These are phyloP conservation scores for Chrysanthemum makinoi DNA, from an alignment of 129 eudicot species.

Conservation along the genomic window DNA sequence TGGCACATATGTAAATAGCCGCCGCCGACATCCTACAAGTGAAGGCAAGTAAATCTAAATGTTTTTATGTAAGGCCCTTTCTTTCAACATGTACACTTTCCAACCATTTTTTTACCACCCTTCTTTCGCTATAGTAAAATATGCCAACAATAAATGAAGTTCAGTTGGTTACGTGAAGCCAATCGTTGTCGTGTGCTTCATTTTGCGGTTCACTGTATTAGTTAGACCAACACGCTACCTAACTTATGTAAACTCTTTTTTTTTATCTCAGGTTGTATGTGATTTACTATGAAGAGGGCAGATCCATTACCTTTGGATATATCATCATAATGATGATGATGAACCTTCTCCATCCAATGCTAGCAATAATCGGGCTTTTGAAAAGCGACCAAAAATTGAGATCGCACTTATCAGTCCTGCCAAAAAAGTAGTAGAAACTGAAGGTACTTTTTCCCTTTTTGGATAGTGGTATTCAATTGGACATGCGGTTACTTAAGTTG, in stretches of 20 bases:
- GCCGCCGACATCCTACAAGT: no score
- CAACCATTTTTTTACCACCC: no score
- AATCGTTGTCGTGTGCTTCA: no score
- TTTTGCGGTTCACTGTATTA: no score
- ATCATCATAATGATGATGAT: conserved; percentile 45
- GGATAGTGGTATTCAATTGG: not conserved
- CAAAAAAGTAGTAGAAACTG: conserved; percentile 27
- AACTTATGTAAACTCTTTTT: not conserved
- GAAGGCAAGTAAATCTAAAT: no score
- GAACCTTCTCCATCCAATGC: conserved; percentile 50
- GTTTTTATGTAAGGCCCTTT: no score
- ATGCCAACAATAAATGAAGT: no score
- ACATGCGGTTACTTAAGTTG: not conserved
- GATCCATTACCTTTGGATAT: conserved; percentile 42
- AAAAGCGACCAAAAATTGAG: conserved; percentile 29
- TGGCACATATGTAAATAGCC: no score
- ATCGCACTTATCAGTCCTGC: conserved; percentile 32
- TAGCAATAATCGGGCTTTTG: conserved; percentile 18
- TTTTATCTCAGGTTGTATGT: conserved; percentile 22
- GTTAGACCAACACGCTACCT: not conserved
- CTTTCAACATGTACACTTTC: no score
- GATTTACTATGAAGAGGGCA: conserved; percentile 45
- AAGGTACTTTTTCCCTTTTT: conserved; percentile 38
- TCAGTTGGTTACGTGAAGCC: no score
- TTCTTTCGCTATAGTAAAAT: no score